Evolutionary conservation across 192 early-diverging fungal genomes (phyloP).

Genomic region (Entomortierella chlamydospora): DNA sequence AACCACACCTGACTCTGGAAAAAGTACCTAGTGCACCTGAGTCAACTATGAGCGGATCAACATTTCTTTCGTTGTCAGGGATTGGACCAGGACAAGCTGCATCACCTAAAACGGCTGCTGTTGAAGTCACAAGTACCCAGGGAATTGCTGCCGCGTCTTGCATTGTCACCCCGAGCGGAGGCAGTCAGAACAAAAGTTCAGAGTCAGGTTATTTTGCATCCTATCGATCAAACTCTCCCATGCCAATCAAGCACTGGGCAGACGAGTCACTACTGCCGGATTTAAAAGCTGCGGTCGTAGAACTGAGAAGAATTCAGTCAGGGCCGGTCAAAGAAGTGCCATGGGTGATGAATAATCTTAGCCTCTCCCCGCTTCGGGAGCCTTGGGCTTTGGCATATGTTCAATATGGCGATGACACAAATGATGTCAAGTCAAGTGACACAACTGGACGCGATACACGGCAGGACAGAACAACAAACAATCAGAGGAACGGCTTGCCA

Average conservation of each 20-base stretch:
- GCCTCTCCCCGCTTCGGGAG: constrained; percentile 28
- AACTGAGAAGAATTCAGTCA: constrained; percentile 34
- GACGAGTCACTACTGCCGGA: constrained; percentile 28
- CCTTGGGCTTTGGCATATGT: constrained; percentile 49
- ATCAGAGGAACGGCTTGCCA: neutral
- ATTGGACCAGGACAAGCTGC: constrained; percentile 32
- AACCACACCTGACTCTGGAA: constrained; percentile 17
- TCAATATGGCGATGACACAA: constrained; percentile 15
- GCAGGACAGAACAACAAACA: neutral
- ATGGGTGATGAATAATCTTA: constrained; percentile 13
- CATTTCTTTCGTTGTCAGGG: constrained; percentile 35
- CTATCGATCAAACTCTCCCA: neutral
- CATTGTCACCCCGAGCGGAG: neutral
- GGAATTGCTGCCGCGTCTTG: constrained; percentile 19
- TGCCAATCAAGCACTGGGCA: constrained; percentile 19
- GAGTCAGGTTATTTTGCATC: neutral
- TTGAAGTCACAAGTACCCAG: constrained; percentile 35
- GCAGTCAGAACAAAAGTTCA: neutral
- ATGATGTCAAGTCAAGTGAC: neutral
- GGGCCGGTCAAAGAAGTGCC: constrained; percentile 43
- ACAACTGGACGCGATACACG: no score
- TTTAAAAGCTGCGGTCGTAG: constrained; percentile 28
- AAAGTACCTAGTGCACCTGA: constrained; percentile 24
- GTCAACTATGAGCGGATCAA: neutral
- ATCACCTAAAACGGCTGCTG: constrained; percentile 24